Conservation (phyloP, 495 filamentous ascomycete species). For the Zalerion maritima region DNA sequence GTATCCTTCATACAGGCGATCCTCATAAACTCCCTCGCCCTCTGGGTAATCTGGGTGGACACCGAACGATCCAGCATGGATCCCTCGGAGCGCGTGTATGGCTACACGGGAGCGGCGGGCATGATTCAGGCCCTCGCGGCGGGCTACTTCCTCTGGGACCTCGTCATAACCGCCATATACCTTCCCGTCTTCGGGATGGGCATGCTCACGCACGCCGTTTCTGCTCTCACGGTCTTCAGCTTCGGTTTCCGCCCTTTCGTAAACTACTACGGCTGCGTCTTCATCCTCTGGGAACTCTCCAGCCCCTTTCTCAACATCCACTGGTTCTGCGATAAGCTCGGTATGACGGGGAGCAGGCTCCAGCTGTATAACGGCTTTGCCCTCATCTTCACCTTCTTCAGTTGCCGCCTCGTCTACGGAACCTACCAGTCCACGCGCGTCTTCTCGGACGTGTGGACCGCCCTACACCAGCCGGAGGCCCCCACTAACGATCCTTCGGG, state of each 20-base stretch:
- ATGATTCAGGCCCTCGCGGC: constrained; percentile 72
- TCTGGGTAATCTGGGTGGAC: constrained; percentile 76
- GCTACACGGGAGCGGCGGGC: constrained; percentile 70
- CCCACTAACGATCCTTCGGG: constrained; percentile 16
- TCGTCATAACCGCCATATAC: constrained; percentile 57
- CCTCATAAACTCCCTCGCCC: constrained; percentile 59
- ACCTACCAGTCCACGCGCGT: constrained; percentile 65
- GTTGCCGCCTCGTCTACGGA: constrained; percentile 82
- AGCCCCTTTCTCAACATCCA: constrained; percentile 91
- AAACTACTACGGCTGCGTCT: constrained; percentile 80
- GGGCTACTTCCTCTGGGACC: constrained; percentile 95
- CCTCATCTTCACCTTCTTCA: constrained; percentile 64
- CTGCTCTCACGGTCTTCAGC: constrained; percentile 71
- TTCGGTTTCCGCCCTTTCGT: constrained; percentile 88
- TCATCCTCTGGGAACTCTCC: constrained; percentile 97
- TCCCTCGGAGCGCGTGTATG: constrained; percentile 67
- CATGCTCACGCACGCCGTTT: constrained; percentile 77
- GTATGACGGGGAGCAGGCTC: constrained; percentile 66
- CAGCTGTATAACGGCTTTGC: constrained; percentile 82
- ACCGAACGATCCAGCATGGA: constrained; percentile 60
- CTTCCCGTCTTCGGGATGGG: constrained; percentile 74
- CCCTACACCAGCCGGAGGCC: constrained; percentile 29
- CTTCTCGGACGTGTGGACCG: constrained; percentile 65
- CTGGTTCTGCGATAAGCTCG: constrained; percentile 98
- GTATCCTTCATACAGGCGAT: constrained; percentile 79